Percentiles rank a stretch among this genome's conserved stretches.
Conservation (phyloP, 2,329 filamentous ascomycete species). For the Scortechinia acanthostroma region DNA sequence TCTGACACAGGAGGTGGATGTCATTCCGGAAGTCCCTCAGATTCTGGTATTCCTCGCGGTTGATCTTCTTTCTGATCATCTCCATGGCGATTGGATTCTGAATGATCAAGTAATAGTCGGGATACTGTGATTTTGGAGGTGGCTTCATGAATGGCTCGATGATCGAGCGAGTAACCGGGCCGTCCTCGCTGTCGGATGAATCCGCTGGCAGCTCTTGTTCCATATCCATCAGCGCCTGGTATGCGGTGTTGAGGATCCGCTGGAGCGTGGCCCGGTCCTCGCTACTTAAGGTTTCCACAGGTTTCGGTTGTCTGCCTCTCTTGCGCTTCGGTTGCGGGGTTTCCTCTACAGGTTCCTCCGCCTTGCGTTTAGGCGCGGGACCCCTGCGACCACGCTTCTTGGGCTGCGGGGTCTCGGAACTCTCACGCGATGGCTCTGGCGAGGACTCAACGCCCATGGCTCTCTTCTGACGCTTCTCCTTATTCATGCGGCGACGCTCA, state of each 20-base stretch:
- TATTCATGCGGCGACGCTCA: constrained; percentile 72
- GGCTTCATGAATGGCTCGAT: constrained; percentile 92
- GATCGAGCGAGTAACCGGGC: constrained; percentile 65
- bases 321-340: constrained; percentile 74
- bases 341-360: constrained; percentile 70
- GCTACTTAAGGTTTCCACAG: constrained; percentile 17
- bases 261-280: constrained; percentile 58
- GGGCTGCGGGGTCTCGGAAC: constrained; percentile 56
- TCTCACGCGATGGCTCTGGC: constrained; percentile 75
- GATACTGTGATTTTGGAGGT: constrained; percentile 80
- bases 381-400: constrained; percentile 79
- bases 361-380: constrained; percentile 76
- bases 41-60: constrained; percentile 84
- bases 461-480: constrained; percentile 46
- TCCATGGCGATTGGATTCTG: constrained; percentile 92
- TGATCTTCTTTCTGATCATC: constrained; percentile 88
- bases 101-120: constrained; percentile 93
- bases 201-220: constrained; percentile 65
- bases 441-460: constrained; percentile 48
- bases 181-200: constrained; percentile 39
- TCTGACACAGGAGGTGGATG: constrained; percentile 76
- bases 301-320: constrained; percentile 64
- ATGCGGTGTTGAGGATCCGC: constrained; percentile 69
- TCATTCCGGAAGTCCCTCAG: constrained; percentile 77
- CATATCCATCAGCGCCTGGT: constrained; percentile 74